Evolutionary conservation across 1,284 basidiomycete species (phyloP).

Genomic region (Cronartium quercuum): DNA sequence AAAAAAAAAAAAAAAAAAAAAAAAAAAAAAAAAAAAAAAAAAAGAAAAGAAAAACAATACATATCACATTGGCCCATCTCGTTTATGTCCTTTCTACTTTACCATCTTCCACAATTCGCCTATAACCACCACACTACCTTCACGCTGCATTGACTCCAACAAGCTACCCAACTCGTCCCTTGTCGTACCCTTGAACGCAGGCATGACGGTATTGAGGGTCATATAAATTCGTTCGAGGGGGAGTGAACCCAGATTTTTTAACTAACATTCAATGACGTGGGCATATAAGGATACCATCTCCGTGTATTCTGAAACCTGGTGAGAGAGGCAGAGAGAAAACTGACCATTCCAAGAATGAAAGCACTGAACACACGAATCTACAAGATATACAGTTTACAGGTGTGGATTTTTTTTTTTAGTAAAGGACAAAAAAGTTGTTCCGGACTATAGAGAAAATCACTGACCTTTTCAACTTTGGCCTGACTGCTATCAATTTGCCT

Average conservation of each 20-base stretch:
- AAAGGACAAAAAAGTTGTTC: neutral
- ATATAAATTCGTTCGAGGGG: neutral
- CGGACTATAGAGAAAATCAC: neutral
- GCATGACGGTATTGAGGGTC: neutral
- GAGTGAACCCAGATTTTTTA: neutral
- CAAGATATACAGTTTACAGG: neutral
- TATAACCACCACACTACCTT: neutral
- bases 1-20: no score
- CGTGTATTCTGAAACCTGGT: no score
- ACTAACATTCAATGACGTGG: neutral
- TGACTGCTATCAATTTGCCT: neutral
- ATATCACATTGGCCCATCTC: no score
- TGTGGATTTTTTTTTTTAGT: neutral
- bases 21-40: no score
- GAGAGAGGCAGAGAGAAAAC: neutral
- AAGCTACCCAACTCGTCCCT: neutral
- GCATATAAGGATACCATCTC: no score
- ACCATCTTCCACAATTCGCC: neutral
- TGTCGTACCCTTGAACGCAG: neutral
- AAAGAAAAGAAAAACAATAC: no score
- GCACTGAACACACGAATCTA: neutral
- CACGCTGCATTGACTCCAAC: neutral
- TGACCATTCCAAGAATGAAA: neutral
- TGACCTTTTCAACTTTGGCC: conserved; percentile 1
- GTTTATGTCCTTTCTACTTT: no score